A percentile compares a stretch with the other conserved stretches of the same genome.
Evolutionary conservation across 768 basidiomycete species (phyloP).

Genomic region (Hirschioporus abietinus): DNA sequence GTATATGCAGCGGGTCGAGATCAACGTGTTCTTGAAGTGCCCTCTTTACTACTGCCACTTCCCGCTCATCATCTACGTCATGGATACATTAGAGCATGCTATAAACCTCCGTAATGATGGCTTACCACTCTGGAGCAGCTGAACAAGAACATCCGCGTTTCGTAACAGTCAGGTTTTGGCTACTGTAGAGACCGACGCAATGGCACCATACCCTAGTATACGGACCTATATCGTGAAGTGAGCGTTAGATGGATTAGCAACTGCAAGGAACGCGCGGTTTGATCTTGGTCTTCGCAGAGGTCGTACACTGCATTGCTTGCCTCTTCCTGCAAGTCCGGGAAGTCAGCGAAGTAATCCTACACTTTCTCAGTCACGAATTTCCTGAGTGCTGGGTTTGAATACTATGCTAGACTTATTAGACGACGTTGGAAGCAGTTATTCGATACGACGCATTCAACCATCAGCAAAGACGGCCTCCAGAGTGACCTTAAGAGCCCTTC

Average conservation of each 20-base stretch:
- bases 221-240: constrained; percentile 45
- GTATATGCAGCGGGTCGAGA: constrained; percentile 53
- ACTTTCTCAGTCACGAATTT: constrained; percentile 55
- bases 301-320: constrained; percentile 78
- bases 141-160: constrained; percentile 72
- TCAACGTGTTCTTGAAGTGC: constrained; percentile 59
- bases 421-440: constrained; percentile 44
- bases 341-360: constrained; percentile 55
- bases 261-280: constrained; percentile 33
- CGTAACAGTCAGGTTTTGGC: constrained; percentile 58
- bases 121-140: constrained; percentile 70
- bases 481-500: constrained; percentile 30
- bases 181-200: constrained; percentile 43
- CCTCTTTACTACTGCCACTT: constrained; percentile 55
- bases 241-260: constrained; percentile 6
- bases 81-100: neutral
- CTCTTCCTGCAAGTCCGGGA: constrained; percentile 66
- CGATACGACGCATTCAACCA: constrained; percentile 30
- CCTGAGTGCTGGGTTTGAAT: constrained; percentile 41
- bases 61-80: constrained; percentile 54
- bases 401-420: constrained; percentile 51
- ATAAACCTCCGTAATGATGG: constrained; percentile 6
- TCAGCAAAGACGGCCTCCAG: neutral
- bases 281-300: constrained; percentile 64
- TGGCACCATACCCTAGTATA: constrained; percentile 60